phyloP scores from a whole-genome alignment of 2,329 filamentous ascomycete genomes.

The Cryphonectria radicalis region DNA sequence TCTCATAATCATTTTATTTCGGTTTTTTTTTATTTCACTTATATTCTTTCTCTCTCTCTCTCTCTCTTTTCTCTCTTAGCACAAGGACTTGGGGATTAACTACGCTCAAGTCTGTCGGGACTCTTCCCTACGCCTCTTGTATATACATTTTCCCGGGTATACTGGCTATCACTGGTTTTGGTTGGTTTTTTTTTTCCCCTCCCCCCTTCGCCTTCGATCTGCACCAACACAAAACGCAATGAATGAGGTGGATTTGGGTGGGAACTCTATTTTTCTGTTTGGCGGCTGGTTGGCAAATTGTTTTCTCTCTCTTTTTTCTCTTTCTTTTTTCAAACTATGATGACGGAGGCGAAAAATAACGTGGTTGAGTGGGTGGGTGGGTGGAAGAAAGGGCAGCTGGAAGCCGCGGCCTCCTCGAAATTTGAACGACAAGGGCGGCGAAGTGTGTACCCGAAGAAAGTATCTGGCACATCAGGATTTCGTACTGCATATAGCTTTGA shows the following conservation, averaged over 20 bases:
- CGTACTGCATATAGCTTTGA: conserved; percentile 6
- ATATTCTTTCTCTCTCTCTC: not conserved
- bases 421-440: not conserved
- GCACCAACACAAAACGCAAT: not conserved
- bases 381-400: not conserved
- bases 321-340: not conserved
- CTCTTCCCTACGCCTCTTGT: not conserved
- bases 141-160: not conserved
- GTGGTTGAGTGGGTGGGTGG: not conserved
- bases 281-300: not conserved
- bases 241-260: not conserved
- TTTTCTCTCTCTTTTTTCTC: too few relatives aligned
- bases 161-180: not conserved
- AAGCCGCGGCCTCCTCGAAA: not conserved
- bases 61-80: not conserved
- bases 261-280: not conserved
- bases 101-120: not conserved
- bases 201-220: not conserved
- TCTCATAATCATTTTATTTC: not conserved
- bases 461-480: conserved; percentile 4
- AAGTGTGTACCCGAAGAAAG: not conserved
- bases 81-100: not conserved
- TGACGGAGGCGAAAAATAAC: not conserved
- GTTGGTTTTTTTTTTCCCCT: not conserved
- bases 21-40: not conserved